Conservation (phyloP, 805 yeast species). For the Teunomyces lycoperdinae region DNA sequence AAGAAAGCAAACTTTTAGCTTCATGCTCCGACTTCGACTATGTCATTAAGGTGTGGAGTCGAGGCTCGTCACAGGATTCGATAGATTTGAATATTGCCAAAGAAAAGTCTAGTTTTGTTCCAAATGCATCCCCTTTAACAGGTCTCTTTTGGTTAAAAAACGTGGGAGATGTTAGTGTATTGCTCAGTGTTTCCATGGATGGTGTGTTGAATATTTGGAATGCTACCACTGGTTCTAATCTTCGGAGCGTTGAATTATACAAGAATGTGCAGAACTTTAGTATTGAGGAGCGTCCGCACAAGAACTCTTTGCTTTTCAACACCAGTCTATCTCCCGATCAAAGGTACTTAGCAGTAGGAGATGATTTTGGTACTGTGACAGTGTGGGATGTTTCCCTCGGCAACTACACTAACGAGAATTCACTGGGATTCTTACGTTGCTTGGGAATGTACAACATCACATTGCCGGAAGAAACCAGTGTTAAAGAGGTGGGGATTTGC, state of each 20-base stretch:
- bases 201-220: conserved; percentile 73
- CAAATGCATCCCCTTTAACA: conserved; percentile 57
- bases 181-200: conserved; percentile 63
- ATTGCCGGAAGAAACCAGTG: conserved; percentile 8
- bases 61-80: conserved; percentile 52
- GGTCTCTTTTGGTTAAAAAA: conserved; percentile 53
- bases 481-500: conserved; percentile 28
- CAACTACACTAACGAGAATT: conserved; percentile 9
- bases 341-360: conserved; percentile 58
- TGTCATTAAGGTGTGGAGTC: conserved; percentile 71
- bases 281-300: conserved; percentile 22
- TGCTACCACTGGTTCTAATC: conserved; percentile 38
- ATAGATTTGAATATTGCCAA: conserved; percentile 27
- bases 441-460: conserved; percentile 21
- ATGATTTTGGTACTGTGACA: conserved; percentile 57
- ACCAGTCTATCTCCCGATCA: conserved; percentile 52
- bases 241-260: conserved; percentile 33
- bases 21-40: conserved; percentile 74
- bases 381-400: conserved; percentile 44
- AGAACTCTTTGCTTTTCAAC: conserved; percentile 54
- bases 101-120: conserved; percentile 10
- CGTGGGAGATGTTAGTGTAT: conserved; percentile 18
- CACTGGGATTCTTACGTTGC: conserved; percentile 20
- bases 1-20: conserved; percentile 52
- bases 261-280: conserved; percentile 22